Percentiles rank a stretch among this genome's conserved stretches.
phyloP scores from a whole-genome alignment of 768 basidiomycete genomes.

The Termitomyces eurrhizus region DNA sequence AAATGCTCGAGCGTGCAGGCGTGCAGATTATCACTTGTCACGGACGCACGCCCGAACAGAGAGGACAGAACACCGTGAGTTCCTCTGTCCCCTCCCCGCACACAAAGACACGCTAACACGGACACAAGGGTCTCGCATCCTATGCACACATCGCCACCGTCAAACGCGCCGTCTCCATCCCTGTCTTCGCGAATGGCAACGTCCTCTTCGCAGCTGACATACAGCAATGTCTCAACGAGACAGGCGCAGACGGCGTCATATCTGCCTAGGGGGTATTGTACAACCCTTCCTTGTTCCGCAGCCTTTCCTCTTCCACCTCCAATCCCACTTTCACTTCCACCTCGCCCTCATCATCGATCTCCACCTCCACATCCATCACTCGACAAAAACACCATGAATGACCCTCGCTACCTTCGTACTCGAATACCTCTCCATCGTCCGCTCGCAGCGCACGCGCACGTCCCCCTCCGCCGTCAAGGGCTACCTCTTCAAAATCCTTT shows the following conservation, averaged over 20 bases:
- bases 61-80: constrained; percentile 71
- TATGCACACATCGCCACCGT: constrained; percentile 47
- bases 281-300: constrained; percentile 78
- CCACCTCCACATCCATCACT: not conserved
- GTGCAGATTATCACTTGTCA: constrained; percentile 95
- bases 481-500: constrained; percentile 90
- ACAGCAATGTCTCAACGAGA: not conserved
- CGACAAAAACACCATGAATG: not conserved
- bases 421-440: constrained; percentile 59
- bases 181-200: constrained; percentile 97
- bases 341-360: not conserved
- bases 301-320: constrained; percentile 18
- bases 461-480: constrained; percentile 74
- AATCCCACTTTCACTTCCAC: not conserved
- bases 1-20: constrained; percentile 93
- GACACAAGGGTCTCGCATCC: constrained; percentile 16
- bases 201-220: constrained; percentile 20
- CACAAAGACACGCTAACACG: not conserved
- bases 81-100: too few relatives aligned
- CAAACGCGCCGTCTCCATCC: constrained; percentile 64
- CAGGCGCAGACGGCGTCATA: constrained; percentile 71
- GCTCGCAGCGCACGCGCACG: constrained; percentile 58
- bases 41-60: constrained; percentile 86
- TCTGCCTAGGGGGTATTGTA: constrained; percentile 93
- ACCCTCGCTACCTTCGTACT: not conserved